Percentiles rank a stretch among this genome's conserved stretches.
These are phyloP conservation scores for Dothideomycetidae sp. DNA, from an alignment of 2,329 filamentous ascomycete genomes.

Conservation along the genomic window DNA sequence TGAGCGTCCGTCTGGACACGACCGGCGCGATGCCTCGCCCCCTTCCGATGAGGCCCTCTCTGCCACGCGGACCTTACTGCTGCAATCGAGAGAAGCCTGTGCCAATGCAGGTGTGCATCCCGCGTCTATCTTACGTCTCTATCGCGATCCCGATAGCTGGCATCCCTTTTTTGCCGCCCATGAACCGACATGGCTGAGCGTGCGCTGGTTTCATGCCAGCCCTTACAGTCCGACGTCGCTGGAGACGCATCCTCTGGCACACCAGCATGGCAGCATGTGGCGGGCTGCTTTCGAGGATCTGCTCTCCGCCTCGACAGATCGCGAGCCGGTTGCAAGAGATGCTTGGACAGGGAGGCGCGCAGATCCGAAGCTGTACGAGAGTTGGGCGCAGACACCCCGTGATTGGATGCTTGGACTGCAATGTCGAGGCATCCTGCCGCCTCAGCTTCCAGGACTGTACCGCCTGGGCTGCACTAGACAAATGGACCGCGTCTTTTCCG, in stretches of 20 bases:
- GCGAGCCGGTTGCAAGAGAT: conserved; percentile 11
- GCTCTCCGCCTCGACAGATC: conserved; percentile 29
- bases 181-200: conserved; percentile 19
- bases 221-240: conserved; percentile 42
- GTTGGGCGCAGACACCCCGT: conserved; percentile 17
- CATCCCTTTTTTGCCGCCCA: conserved; percentile 12
- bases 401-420: conserved; percentile 25
- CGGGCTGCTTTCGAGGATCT: conserved; percentile 47
- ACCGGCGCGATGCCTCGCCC: conserved; percentile 1
- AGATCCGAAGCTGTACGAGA: conserved; percentile 10
- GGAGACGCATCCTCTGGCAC: conserved; percentile 30
- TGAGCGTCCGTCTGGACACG: conserved; percentile 1
- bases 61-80: conserved; percentile 15
- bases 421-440: conserved; percentile 22
- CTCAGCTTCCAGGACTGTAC: conserved; percentile 16
- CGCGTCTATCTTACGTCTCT: conserved; percentile 18
- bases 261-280: conserved; percentile 31
- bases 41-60: conserved; percentile 12
- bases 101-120: conserved; percentile 16
- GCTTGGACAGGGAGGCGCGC: conserved; percentile 11
- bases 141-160: conserved; percentile 15
- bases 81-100: conserved; percentile 13
- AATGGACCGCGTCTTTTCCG: conserved; percentile 10
- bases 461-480: conserved; percentile 9
- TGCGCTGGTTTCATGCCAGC: conserved; percentile 27